A percentile compares a stretch with the other conserved stretches of the same genome.
Conservation (phyloP, 345 rosid species). For the Alliaria petiolata region DNA sequence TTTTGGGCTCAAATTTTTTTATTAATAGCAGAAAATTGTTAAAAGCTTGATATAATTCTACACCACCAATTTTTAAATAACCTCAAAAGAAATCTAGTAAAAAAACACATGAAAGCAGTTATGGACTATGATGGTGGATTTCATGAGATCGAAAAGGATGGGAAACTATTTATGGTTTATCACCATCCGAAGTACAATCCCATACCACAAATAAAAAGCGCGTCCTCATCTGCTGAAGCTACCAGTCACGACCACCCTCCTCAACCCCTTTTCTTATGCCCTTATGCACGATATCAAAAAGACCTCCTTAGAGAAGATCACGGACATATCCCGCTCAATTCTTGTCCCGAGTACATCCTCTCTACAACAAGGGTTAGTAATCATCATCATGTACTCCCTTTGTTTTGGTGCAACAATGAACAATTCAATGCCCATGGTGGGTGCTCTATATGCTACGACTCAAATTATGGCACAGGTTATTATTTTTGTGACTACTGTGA, state of each 20-base stretch:
- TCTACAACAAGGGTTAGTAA: not conserved
- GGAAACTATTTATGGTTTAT: not conserved
- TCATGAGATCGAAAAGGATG: too few species aligned
- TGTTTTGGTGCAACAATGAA: constrained; percentile 3
- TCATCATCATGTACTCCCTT: not conserved
- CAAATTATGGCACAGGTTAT: not conserved
- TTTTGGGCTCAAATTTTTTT: too few species aligned
- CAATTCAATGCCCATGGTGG: not conserved
- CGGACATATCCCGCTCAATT: too few species aligned
- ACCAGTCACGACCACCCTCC: not conserved
- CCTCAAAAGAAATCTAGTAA: too few species aligned
- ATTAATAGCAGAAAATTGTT: too few species aligned
- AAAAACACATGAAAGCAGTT: too few species aligned
- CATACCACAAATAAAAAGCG: not conserved
- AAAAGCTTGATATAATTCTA: too few species aligned
- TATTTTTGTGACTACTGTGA: not conserved
- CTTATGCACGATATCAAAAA: not conserved
- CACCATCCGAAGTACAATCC: not conserved
- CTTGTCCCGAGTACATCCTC: not conserved
- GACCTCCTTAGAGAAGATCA: too few species aligned
- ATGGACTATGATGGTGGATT: too few species aligned
- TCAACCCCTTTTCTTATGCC: not conserved
- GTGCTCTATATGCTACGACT: not conserved
- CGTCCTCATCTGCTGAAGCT: not conserved
- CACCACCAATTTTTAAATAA: too few species aligned